phyloP scores from a whole-genome alignment of 2,329 filamentous ascomycete genomes.

The Pyricularia sp. region DNA sequence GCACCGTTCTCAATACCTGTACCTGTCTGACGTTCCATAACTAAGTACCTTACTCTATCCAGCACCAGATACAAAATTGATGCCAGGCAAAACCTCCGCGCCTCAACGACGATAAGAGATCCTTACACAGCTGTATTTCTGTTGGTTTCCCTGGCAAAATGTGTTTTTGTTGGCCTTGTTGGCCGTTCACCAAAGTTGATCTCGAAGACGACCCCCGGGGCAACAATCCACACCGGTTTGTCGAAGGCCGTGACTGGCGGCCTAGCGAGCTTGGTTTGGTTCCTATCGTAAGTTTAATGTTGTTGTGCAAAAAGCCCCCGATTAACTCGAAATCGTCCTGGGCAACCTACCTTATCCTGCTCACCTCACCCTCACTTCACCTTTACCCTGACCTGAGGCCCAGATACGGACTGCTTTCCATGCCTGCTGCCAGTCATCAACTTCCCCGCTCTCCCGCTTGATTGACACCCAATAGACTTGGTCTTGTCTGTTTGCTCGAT shows the following conservation, averaged over 20 bases:
- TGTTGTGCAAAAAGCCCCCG: too few relatives aligned
- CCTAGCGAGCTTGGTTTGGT: constrained; percentile 2
- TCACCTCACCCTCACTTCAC: constrained; percentile 5
- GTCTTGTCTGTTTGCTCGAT: background rate
- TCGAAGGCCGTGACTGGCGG: constrained; percentile 27
- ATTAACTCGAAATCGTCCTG: background rate
- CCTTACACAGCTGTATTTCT: background rate
- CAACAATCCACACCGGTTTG: constrained; percentile 3
- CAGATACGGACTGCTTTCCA: background rate
- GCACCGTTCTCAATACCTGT: background rate
- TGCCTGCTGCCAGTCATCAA: background rate
- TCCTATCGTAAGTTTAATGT: background rate
- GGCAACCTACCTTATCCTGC: constrained; percentile 4
- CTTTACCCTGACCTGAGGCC: background rate
- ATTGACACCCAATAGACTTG: background rate
- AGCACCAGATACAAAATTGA: background rate
- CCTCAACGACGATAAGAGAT: background rate
- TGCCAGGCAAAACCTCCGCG: background rate
- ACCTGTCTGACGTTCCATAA: background rate
- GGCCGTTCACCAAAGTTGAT: constrained; percentile 20
- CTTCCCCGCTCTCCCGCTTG: background rate
- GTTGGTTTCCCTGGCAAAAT: background rate
- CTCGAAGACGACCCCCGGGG: constrained; percentile 11
- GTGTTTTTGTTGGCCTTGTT: constrained; percentile 29
- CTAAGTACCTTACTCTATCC: background rate